These are phyloP conservation scores for Ambrosia hybrid DNA, from an alignment of 140 eudicot species.

Conservation along the genomic window DNA sequence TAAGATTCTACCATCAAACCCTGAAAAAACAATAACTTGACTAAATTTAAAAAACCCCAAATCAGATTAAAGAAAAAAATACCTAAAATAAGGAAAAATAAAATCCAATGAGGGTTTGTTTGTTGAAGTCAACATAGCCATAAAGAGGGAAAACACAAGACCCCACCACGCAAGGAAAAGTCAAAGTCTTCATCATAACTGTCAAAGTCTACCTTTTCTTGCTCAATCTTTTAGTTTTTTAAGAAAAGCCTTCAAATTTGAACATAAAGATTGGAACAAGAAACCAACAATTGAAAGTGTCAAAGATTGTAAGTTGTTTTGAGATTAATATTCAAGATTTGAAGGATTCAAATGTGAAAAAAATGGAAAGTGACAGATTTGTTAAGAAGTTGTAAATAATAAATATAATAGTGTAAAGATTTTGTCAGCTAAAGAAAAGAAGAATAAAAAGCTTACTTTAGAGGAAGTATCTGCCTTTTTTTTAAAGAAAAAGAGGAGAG, in stretches of 20 bases:
- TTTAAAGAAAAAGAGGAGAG: constrained; percentile 27
- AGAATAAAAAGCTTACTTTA: too few relatives aligned
- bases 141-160: constrained; percentile 25
- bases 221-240: constrained; percentile 8
- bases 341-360: not conserved
- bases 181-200: constrained; percentile 34
- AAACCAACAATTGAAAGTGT: constrained; percentile 1
- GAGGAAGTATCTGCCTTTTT: constrained; percentile 19
- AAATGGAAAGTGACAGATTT: not conserved
- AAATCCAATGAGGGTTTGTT: not conserved
- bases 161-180: constrained; percentile 40
- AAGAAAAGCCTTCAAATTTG: constrained; percentile 33
- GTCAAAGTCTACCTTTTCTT: constrained; percentile 16
- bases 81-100: constrained; percentile 17
- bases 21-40: constrained; percentile 14
- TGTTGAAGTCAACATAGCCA: constrained; percentile 30
- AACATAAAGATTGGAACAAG: constrained; percentile 18
- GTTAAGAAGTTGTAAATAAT: constrained; percentile 3
- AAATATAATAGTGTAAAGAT: constrained; percentile 27
- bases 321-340: not conserved
- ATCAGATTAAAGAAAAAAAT: constrained; percentile 20
- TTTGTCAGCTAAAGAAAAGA: too few relatives aligned
- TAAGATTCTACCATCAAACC: constrained; percentile 16
- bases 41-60: not conserved
- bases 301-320: too few relatives aligned